Base-by-base conservation (phyloP, 2,329 filamentous ascomycete genomes). In the Fusarium sp. region DNA sequence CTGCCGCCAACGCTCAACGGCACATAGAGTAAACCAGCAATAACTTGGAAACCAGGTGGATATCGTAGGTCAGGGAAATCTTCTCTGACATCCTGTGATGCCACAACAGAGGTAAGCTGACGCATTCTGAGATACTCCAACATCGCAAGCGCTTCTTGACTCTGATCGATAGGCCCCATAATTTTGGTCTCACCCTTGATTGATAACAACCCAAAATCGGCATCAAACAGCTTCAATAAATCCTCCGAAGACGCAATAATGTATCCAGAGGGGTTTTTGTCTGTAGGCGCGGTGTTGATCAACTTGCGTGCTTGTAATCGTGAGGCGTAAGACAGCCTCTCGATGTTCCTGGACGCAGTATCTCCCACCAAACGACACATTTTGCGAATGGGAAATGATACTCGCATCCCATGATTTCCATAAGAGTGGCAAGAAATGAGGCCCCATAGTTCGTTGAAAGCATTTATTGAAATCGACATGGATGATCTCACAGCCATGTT, bases 401-500 rank as follows among this genome's bases (percentile, higher is more conserved):
- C 93, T n/a, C 94, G 86, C 92, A 96, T 97, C 6, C 93, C 93
- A 44, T 85, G 86, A 3, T 78, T 61, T 0, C 92, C 93, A 72
- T 97, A 97, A 0, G 91, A 88, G 75, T 97, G 94, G 64, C 93
- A 97, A 2, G 93, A 89, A 40, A 97, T 93, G 30, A 97, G 81
- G 0, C 94, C 94, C 94, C 94, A 97, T 0, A 97, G 81, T 72
- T 97, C 91, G 70, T 87, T 85, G 72, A 97, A 96, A 0, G 92
- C 92, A 68, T 93, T 96, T 74, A 97, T 92, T 2, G 93, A 97
- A 64, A 97, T 94, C 1, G 93, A 97, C 93, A 97, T 97, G 68
- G 93, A 97, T 0, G 93, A 93, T n/a, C 93, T 89, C 1, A 97
- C 93, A 9, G 90, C 91, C 94, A 97, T 97, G 75, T 97, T 94